Evolutionary conservation across 139 green algal species (phyloP).

Genomic region (Astrephomene gubernaculifera): DNA sequence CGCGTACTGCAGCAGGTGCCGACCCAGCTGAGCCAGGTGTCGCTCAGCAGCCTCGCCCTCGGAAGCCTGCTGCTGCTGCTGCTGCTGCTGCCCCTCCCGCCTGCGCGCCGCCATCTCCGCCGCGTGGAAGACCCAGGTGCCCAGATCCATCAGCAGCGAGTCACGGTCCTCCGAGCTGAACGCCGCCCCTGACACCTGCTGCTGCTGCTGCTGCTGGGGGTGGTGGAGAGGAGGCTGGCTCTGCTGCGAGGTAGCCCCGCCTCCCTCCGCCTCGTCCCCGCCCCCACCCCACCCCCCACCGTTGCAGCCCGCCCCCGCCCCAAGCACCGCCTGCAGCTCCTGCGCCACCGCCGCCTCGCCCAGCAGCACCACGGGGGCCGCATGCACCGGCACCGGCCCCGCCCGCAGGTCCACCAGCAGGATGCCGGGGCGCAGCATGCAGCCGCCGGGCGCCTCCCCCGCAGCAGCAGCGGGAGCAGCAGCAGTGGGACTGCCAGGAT

Average conservation of each 20-base stretch:
- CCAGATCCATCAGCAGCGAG: slow-evolving; percentile 25
- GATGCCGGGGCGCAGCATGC: not conserved
- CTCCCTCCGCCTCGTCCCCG: too few species aligned
- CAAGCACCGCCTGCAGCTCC: not conserved
- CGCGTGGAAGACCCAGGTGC: slow-evolving; percentile 15
- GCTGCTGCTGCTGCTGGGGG: too few species aligned
- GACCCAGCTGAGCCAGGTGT: not conserved
- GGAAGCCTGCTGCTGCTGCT: not conserved
- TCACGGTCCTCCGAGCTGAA: slow-evolving; percentile 20
- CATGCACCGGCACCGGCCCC: not conserved
- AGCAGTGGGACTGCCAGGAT: too few species aligned
- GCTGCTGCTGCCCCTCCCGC: not conserved
- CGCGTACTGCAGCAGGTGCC: slow-evolving; percentile 28
- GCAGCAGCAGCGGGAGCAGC: not conserved
- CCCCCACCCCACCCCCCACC: too few species aligned
- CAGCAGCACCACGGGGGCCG: not conserved
- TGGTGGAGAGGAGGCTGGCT: too few species aligned
- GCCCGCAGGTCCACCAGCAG: not conserved
- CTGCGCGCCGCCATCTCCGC: not conserved
- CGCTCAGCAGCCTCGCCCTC: not conserved
- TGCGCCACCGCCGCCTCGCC: not conserved
- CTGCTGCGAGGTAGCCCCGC: too few species aligned
- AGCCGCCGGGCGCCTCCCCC: not conserved
- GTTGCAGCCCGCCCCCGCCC: not conserved
- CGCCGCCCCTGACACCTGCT: too few species aligned